Evolutionary conservation across 352 stramenopile species (phyloP).

Genomic region (Globisporangium heterothallicum): DNA sequence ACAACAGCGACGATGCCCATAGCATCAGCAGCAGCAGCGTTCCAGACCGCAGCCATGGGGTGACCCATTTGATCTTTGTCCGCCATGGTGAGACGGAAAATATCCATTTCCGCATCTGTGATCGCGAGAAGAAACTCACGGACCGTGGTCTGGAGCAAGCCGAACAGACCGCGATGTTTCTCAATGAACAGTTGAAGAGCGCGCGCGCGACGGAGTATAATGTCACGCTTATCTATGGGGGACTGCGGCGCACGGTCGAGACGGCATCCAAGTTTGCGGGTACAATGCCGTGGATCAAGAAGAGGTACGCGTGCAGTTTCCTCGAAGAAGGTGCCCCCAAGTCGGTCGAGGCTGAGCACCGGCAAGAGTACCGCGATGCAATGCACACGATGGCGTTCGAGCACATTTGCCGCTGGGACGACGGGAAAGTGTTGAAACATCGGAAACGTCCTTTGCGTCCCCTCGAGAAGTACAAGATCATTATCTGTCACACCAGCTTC

Average conservation of each 20-base stretch:
- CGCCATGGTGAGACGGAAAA: constrained; percentile 78
- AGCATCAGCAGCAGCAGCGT: constrained; percentile 1
- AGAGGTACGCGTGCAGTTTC: constrained; percentile 63
- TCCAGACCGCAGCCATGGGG: constrained; percentile 17
- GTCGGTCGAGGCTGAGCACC: constrained; percentile 39
- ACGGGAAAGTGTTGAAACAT: constrained; percentile 17
- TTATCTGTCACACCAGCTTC: constrained; percentile 77
- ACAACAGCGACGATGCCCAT: background rate
- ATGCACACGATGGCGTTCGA: constrained; percentile 79
- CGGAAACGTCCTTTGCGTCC: constrained; percentile 14
- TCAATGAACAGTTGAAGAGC: constrained; percentile 43
- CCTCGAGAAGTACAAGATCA: constrained; percentile 56
- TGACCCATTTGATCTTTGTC: constrained; percentile 67
- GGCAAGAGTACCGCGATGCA: constrained; percentile 66
- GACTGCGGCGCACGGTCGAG: constrained; percentile 59
- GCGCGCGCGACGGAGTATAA: constrained; percentile 20
- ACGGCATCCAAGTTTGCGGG: constrained; percentile 50
- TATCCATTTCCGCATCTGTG: constrained; percentile 74
- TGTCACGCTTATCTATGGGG: constrained; percentile 65
- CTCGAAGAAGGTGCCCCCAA: constrained; percentile 67
- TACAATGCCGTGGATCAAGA: constrained; percentile 61
- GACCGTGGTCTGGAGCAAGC: constrained; percentile 52
- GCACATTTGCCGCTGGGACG: constrained; percentile 54
- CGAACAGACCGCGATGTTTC: constrained; percentile 35
- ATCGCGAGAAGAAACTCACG: constrained; percentile 72